Conservation (phyloP, 2,329 filamentous ascomycete species). For the Rhexocercosporidium sp. region DNA sequence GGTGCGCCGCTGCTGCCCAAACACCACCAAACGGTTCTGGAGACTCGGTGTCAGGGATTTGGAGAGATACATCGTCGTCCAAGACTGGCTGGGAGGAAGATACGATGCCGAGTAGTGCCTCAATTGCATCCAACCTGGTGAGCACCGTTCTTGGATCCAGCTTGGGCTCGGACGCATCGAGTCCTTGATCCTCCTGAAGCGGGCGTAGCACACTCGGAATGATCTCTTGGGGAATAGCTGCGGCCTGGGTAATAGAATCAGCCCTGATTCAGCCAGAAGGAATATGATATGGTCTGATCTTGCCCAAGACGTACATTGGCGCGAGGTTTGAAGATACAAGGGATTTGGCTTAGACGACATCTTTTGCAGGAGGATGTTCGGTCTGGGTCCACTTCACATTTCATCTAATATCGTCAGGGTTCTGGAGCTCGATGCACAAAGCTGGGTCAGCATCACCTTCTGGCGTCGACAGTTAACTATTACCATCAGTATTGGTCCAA, state of each 20-base stretch:
- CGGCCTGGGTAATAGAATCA: slow-evolving; percentile 21
- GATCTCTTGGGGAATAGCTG: slow-evolving; percentile 24
- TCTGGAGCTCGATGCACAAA: neutral
- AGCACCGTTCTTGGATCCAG: slow-evolving; percentile 30
- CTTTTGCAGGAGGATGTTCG: slow-evolving; percentile 41
- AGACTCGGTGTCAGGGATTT: slow-evolving; percentile 26
- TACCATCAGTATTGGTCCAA: neutral
- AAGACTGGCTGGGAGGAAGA: slow-evolving; percentile 24
- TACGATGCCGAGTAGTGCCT: slow-evolving; percentile 28
- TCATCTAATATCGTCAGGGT: slow-evolving; percentile 41
- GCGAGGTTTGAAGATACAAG: slow-evolving; percentile 48
- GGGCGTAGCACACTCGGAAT: slow-evolving; percentile 14
- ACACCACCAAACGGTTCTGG: slow-evolving; percentile 34
- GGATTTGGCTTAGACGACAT: slow-evolving; percentile 44
- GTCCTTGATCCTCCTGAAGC: slow-evolving; percentile 13
- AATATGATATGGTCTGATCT: slow-evolving; percentile 14
- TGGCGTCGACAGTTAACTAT: slow-evolving; percentile 27
- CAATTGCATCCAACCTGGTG: slow-evolving; percentile 31
- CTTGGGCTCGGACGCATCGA: slow-evolving; percentile 20
- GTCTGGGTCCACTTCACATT: slow-evolving; percentile 44
- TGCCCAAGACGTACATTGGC: slow-evolving; percentile 44
- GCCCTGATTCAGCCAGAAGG: slow-evolving; percentile 23
- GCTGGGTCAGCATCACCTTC: slow-evolving; percentile 15
- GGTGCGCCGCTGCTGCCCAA: slow-evolving; percentile 40
- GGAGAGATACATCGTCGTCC: slow-evolving; percentile 25